Percentiles rank a stretch among this genome's conserved stretches.
Conservation (phyloP, 805 yeast species). For the Wickerhamomyces sydowiorum region DNA sequence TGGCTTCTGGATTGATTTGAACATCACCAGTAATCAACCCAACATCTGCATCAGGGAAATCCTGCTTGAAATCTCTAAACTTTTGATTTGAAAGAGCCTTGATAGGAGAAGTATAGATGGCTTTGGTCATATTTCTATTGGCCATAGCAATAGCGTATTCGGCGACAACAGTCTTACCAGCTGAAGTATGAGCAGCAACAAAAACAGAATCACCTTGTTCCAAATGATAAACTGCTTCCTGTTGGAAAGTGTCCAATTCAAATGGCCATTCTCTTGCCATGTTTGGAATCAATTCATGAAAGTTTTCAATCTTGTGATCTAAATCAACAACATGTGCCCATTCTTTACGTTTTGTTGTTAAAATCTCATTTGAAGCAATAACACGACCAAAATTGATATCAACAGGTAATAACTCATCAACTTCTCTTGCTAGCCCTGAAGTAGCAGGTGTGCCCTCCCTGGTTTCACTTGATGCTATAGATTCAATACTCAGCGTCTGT, state of each 20-base stretch:
- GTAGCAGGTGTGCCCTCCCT: background rate
- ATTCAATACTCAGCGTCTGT: background rate
- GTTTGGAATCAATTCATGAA: conserved; percentile 81
- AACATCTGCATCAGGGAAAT: conserved; percentile 76
- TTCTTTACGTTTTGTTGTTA: conserved; percentile 37
- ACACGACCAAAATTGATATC: conserved; percentile 43
- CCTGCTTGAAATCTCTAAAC: conserved; percentile 79
- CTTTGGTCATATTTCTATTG: conserved; percentile 89
- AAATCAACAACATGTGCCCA: conserved; percentile 97
- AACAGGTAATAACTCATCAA: conserved; percentile 46
- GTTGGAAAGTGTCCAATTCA: conserved; percentile 89
- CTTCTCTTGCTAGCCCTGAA: conserved; percentile 27
- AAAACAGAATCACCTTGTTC: conserved; percentile 98
- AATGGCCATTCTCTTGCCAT: conserved; percentile 96
- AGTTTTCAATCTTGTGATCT: conserved; percentile 76
- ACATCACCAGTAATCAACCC: conserved; percentile 98
- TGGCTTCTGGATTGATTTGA: conserved; percentile 94
- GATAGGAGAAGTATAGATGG: conserved; percentile 94
- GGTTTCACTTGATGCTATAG: conserved; percentile 4
- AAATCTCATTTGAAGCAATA: conserved; percentile 14
- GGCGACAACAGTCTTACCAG: conserved; percentile 97
- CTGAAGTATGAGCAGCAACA: conserved; percentile 98
- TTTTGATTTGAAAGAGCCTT: conserved; percentile 88
- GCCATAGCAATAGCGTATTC: conserved; percentile 99
- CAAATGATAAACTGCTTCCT: conserved; percentile 92